Evolutionary conservation across 495 filamentous ascomycete species (phyloP).

Genomic region (Rusavskia elegans): DNA sequence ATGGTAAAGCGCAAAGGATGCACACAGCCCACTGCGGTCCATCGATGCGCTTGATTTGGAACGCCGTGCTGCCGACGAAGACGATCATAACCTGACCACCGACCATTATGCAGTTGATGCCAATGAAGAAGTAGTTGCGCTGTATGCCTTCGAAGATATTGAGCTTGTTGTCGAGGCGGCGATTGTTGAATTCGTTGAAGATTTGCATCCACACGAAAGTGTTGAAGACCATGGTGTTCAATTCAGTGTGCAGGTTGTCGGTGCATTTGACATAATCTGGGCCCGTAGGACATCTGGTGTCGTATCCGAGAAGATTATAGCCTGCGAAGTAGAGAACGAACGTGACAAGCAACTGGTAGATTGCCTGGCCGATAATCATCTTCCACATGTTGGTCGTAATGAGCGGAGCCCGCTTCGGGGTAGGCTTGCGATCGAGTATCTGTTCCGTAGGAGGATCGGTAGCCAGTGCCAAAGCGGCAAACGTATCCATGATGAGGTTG

Average conservation of each 20-base stretch:
- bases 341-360: constrained; percentile 67
- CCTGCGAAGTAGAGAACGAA: constrained; percentile 67
- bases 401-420: constrained; percentile 58
- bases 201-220: constrained; percentile 96
- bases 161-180: constrained; percentile 73
- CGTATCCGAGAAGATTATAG: constrained; percentile 35
- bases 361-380: constrained; percentile 78
- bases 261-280: not conserved
- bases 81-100: constrained; percentile 70
- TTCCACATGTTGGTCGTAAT: constrained; percentile 89
- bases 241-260: constrained; percentile 23
- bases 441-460: constrained; percentile 70
- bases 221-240: constrained; percentile 75
- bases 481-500: constrained; percentile 89
- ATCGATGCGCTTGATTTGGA: constrained; percentile 52
- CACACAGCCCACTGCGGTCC: constrained; percentile 63
- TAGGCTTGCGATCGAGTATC: constrained; percentile 70
- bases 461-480: constrained; percentile 71
- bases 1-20: constrained; percentile 51
- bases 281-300: constrained; percentile 18
- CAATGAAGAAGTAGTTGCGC: constrained; percentile 67
- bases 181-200: constrained; percentile 91
- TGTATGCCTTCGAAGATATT: constrained; percentile 77
- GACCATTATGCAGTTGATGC: constrained; percentile 67
- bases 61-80: constrained; percentile 57